These are phyloP conservation scores for Cladosporium velox DNA, from an alignment of 2,329 filamentous ascomycete genomes.

Conservation along the genomic window DNA sequence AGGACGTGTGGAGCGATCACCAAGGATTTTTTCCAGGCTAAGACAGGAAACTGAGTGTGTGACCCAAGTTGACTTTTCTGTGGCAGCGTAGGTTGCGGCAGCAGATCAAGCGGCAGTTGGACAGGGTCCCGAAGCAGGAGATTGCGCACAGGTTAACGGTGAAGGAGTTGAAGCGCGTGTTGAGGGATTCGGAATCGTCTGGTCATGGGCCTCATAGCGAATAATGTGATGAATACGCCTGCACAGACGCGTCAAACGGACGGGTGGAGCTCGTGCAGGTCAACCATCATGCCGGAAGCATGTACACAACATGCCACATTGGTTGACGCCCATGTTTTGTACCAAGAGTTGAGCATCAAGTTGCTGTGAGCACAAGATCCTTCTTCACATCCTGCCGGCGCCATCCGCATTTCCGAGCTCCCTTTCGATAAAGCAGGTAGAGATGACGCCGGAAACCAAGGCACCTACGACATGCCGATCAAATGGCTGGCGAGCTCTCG, in stretches of 20 bases:
- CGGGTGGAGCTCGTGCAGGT: slow-evolving; percentile 1
- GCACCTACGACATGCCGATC: background rate
- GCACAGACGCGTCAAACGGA: background rate
- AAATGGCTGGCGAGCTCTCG: background rate
- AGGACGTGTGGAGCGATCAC: slow-evolving; percentile 14
- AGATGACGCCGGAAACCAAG: background rate
- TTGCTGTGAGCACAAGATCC: background rate
- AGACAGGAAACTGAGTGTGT: slow-evolving; percentile 4
- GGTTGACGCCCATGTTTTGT: background rate
- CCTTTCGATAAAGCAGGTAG: background rate
- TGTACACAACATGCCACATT: background rate
- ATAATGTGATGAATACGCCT: background rate
- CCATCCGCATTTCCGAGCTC: background rate
- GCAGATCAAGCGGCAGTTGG: slow-evolving; percentile 6
- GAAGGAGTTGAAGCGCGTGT: slow-evolving; percentile 8
- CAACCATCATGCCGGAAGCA: background rate
- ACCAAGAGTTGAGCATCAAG: background rate
- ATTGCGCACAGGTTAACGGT: slow-evolving; percentile 9
- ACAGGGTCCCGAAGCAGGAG: slow-evolving; percentile 3
- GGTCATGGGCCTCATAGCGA: background rate
- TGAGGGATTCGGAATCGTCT: slow-evolving; percentile 1
- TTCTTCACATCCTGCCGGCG: background rate
- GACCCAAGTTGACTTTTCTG: slow-evolving; percentile 18
- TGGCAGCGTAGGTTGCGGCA: slow-evolving; percentile 3
- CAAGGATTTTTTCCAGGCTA: slow-evolving; percentile 18